Percentiles rank a stretch among this genome's conserved stretches.
Conservation (phyloP, 202 grass and related monocot genomes). For the Schoenoplectus triqueter region DNA sequence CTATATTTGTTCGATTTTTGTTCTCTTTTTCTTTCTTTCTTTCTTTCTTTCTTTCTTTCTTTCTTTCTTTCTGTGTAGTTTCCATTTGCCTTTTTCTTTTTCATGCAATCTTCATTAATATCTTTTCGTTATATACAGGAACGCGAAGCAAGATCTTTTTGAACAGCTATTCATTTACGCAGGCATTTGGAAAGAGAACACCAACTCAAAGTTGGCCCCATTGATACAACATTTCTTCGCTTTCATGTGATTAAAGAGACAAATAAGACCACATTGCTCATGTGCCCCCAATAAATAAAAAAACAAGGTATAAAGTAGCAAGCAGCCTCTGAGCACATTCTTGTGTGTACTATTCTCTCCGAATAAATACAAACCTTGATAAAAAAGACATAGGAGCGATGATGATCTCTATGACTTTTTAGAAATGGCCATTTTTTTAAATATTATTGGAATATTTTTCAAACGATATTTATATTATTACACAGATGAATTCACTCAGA, state of each 20-base stretch:
- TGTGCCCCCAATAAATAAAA: not conserved
- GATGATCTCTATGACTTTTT: not conserved
- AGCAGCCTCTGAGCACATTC: not conserved
- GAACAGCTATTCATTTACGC: no score
- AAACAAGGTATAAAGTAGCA: not conserved
- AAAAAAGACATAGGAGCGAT: not conserved
- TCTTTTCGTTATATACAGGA: no score
- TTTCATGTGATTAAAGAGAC: conserved; percentile 13
- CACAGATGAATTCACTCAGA: no score
- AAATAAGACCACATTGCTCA: not conserved
- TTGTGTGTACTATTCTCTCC: not conserved
- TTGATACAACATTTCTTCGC: not conserved
- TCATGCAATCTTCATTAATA: no score
- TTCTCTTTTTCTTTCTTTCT: no score
- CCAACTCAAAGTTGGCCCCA: not conserved
- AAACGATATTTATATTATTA: no score
- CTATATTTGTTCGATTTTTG: no score
- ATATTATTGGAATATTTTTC: no score
- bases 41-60: no score
- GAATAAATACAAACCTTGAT: not conserved
- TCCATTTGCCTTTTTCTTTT: no score
- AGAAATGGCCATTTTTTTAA: not conserved
- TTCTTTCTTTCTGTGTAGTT: no score
- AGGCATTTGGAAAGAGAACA: not conserved
- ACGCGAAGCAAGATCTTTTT: no score